A percentile compares a stretch with the other conserved stretches of the same genome.
phyloP scores from a whole-genome alignment of 257 asterid genomes.

The Cruciata laevipes region DNA sequence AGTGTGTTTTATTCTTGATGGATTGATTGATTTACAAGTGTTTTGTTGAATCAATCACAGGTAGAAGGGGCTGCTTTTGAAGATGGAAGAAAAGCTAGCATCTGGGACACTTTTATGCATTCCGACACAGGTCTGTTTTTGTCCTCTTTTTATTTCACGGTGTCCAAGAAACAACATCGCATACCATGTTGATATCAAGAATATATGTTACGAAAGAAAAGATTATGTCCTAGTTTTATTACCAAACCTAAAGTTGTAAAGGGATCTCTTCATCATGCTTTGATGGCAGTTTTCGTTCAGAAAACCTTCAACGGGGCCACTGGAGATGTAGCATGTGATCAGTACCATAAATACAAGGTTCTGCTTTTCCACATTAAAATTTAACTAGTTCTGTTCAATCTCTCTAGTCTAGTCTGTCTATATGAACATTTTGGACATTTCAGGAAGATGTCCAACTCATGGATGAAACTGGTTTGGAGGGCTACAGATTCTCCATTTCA shows the following conservation, averaged over 20 bases:
- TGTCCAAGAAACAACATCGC: no score
- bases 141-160: no score
- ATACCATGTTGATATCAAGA: no score
- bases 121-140: background rate
- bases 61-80: constrained; percentile 5
- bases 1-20: background rate
- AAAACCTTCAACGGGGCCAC: background rate
- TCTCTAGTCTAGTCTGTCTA: background rate
- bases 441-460: constrained; percentile 14
- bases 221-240: background rate
- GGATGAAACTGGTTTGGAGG: constrained; percentile 9
- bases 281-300: background rate
- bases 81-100: constrained; percentile 2
- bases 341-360: constrained; percentile 5
- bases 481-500: constrained; percentile 6
- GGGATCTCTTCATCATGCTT: background rate
- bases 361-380: background rate
- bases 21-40: background rate
- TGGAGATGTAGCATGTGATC: constrained; percentile 2
- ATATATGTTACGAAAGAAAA: no score
- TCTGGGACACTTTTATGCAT: background rate
- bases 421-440: background rate
- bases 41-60: background rate
- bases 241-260: no score
- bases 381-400: background rate